Base-by-base conservation (phyloP, 2,329 filamentous ascomycete species). In the Epichloe uncinata region DNA sequence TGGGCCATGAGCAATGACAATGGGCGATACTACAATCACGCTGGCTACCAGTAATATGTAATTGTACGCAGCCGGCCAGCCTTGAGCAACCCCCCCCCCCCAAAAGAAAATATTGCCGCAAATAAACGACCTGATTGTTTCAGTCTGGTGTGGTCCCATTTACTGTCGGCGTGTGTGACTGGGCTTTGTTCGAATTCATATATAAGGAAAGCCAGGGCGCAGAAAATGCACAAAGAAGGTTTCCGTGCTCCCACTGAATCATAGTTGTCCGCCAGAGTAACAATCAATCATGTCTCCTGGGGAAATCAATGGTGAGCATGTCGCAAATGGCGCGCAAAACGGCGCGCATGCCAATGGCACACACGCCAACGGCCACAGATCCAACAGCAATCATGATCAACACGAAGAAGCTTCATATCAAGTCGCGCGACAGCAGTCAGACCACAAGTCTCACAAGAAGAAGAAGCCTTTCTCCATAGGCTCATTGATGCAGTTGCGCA, bases 401-500 rank as follows among this genome's bases (percentile, higher is more conserved):
- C n/a, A 47, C n/a, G 49, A 52, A 11, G n/a, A 45, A 26, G 6
- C 22, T 15, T 45, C 37, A n/a, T 38, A 35, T 35, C 35, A 47
- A 35, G 47, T 22, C 12, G n/a, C 22, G 30, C 40, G 35, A 45
- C 30, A 8, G n/a, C 34, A 45, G 18, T 3, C 22, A 16, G 22
- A n/a, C 26, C 30, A 41, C n/a, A 41, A 38, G 38, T 11, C 52
- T 5, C 35, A 37, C 18, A 51, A 47, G 34, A 55, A 53, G 44
- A 41, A 44, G 18, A 52, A 53, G 42, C 41, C 38, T 4, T 52
- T 51, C 22, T 50, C 52, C 8, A 18, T 51, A 1, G 57, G 55
- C 11, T 59, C 55, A 34, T 56, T 69, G 42, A 59, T 63, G 54
- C 60, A 65, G 45, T 56, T 69, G 30, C 59, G 64, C 3, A 58